Conservation (phyloP, 2,329 filamentous ascomycete species). For the Fusarium penzigii region DNA sequence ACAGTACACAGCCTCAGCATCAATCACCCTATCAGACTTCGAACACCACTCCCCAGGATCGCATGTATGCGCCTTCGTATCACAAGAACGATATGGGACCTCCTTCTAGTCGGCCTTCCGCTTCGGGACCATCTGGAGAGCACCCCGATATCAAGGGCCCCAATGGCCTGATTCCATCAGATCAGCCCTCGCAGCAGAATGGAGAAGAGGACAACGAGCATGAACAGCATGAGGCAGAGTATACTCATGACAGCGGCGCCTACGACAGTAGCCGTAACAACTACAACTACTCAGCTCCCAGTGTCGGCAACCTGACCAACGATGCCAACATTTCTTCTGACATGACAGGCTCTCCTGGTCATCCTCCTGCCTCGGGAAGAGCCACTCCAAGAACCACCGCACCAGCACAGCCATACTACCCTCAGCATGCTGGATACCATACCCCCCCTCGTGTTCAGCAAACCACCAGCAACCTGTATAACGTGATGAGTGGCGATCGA, state of each 20-base stretch:
- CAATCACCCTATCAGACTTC: slow-evolving; percentile 71
- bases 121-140: slow-evolving; percentile 60
- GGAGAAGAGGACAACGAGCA: slow-evolving; percentile 70
- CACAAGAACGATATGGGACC: slow-evolving; percentile 89
- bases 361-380: slow-evolving; percentile 78
- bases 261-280: slow-evolving; percentile 73
- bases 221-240: slow-evolving; percentile 73
- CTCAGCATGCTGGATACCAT: slow-evolving; percentile 67
- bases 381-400: slow-evolving; percentile 82
- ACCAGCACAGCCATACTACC: slow-evolving; percentile 72
- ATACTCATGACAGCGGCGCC: slow-evolving; percentile 77
- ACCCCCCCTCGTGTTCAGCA: slow-evolving; percentile 73
- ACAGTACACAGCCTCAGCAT: slow-evolving; percentile 67
- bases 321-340: slow-evolving; percentile 83
- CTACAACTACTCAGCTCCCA: slow-evolving; percentile 76
- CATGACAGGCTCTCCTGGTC: slow-evolving; percentile 77
- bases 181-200: slow-evolving; percentile 52
- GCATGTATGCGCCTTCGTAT: slow-evolving; percentile 73
- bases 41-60: slow-evolving; percentile 59
- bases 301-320: slow-evolving; percentile 64
- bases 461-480: slow-evolving; percentile 82
- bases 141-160: slow-evolving; percentile 62
- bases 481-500: slow-evolving; percentile 81
- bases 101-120: slow-evolving; percentile 63
- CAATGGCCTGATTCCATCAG: slow-evolving; percentile 65